Conservation (phyloP, 805 yeast species). For the Scheffersomyces stipitis region DNA sequence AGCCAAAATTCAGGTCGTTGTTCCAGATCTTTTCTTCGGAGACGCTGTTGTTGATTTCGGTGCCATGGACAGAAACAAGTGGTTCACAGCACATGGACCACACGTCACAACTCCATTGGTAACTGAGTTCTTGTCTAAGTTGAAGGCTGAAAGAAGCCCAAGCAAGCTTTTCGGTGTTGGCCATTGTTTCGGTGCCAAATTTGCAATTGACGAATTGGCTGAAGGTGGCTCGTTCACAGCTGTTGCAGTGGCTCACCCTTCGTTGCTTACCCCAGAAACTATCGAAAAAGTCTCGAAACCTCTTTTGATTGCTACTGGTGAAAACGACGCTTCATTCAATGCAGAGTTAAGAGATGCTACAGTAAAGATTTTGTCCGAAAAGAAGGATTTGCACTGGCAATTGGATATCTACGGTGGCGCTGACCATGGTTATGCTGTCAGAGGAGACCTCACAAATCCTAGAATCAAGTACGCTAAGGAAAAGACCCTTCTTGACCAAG, state of each 20-base stretch:
- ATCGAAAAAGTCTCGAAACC: slow-evolving; percentile 60
- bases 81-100: slow-evolving; percentile 10
- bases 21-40: slow-evolving; percentile 30
- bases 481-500: slow-evolving; percentile 55
- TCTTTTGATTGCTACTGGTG: slow-evolving; percentile 71
- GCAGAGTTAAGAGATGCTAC: slow-evolving; percentile 61
- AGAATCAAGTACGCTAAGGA: slow-evolving; percentile 63
- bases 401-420: slow-evolving; percentile 62
- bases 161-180: slow-evolving; percentile 17
- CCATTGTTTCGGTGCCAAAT: slow-evolving; percentile 24
- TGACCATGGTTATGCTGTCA: slow-evolving; percentile 75
- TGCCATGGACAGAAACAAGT: slow-evolving; percentile 2
- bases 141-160: slow-evolving; percentile 4
- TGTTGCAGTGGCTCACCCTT: slow-evolving; percentile 84
- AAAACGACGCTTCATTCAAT: slow-evolving; percentile 63
- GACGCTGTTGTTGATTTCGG: slow-evolving; percentile 16
- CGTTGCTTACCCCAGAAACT: slow-evolving; percentile 66
- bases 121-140: slow-evolving; percentile 4
- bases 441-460: slow-evolving; percentile 66
- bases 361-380: slow-evolving; percentile 52
- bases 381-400: slow-evolving; percentile 56
- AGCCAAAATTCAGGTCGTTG: slow-evolving; percentile 17
- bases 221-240: slow-evolving; percentile 46
- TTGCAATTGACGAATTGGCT: slow-evolving; percentile 27
- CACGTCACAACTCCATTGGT: slow-evolving; percentile 11